phyloP scores from a whole-genome alignment of 1,284 basidiomycete species.

The Ustilago hordei region DNA sequence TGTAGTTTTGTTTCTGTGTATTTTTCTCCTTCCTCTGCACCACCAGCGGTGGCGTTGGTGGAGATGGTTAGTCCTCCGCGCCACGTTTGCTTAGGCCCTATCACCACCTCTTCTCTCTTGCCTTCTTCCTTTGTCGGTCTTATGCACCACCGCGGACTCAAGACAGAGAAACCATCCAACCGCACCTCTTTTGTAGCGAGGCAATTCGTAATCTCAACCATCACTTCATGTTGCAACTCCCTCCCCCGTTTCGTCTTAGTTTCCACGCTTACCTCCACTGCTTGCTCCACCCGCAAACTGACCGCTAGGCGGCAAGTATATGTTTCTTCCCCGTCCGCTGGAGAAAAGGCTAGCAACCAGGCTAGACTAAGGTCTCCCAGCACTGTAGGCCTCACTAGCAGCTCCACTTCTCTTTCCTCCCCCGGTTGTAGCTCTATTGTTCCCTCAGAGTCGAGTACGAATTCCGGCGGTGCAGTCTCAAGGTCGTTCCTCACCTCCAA shows the following conservation, averaged over 20 bases:
- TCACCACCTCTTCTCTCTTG: neutral
- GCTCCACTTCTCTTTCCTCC: constrained; percentile 23
- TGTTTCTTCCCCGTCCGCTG: constrained; percentile 29
- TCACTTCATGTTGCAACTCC: constrained; percentile 17
- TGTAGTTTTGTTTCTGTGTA: constrained; percentile 34
- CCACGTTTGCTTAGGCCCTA: constrained; percentile 32
- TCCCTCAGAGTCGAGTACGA: constrained; percentile 3
- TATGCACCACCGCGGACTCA: constrained; percentile 28
- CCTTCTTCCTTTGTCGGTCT: neutral
- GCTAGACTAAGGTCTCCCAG: constrained; percentile 16
- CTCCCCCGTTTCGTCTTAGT: constrained; percentile 6
- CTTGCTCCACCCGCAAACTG: constrained; percentile 16
- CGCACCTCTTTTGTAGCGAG: constrained; percentile 8
- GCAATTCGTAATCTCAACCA: constrained; percentile 33
- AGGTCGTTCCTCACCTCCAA: constrained; percentile 63
- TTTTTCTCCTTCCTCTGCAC: constrained; percentile 6
- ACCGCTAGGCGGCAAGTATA: constrained; percentile 38
- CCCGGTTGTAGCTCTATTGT: constrained; percentile 20
- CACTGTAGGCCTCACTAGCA: constrained; percentile 16
- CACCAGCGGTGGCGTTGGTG: neutral
- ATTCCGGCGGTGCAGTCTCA: constrained; percentile 24
- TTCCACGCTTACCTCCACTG: constrained; percentile 35
- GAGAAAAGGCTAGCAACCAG: constrained; percentile 40
- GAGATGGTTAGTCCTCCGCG: constrained; percentile 19
- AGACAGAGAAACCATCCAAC: constrained; percentile 25